Conservation (phyloP, 1,284 basidiomycete species). For the Fistulinella cinereoalba region DNA sequence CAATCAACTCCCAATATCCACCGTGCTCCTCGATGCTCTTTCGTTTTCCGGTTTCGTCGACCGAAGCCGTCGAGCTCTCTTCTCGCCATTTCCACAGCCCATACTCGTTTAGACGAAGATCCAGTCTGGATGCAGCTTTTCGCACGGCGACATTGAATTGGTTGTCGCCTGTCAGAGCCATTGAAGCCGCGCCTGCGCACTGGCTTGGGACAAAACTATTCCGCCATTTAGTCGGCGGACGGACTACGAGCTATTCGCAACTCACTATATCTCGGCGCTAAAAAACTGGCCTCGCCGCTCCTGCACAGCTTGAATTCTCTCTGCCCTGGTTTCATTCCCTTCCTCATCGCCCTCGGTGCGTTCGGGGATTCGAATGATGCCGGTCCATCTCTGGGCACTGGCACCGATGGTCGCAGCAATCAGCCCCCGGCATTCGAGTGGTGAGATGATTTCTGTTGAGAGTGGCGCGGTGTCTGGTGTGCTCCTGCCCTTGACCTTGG, state of each 20-base stretch:
- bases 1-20: conserved; percentile 24
- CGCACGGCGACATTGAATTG: conserved; percentile 43
- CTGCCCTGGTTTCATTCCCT: conserved; percentile 13
- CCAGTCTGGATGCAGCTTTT: conserved; percentile 40
- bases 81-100: conserved; percentile 55
- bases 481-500: conserved; percentile 6
- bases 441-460: conserved; percentile 37
- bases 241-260: conserved; percentile 10
- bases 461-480: conserved; percentile 25
- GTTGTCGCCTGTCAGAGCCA: conserved; percentile 51
- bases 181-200: conserved; percentile 47
- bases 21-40: conserved; percentile 10
- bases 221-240: background rate
- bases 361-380: conserved; percentile 45
- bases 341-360: conserved; percentile 7
- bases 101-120: conserved; percentile 51
- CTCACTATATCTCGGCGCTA: conserved; percentile 44
- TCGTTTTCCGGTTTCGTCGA: conserved; percentile 4
- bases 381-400: conserved; percentile 44
- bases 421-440: conserved; percentile 43
- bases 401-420: conserved; percentile 35
- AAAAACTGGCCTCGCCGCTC: conserved; percentile 39
- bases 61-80: background rate
- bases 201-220: conserved; percentile 48
- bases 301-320: conserved; percentile 33